Conservation (phyloP, 2,329 filamentous ascomycete species). For the Emmonsiellopsis sp. region DNA sequence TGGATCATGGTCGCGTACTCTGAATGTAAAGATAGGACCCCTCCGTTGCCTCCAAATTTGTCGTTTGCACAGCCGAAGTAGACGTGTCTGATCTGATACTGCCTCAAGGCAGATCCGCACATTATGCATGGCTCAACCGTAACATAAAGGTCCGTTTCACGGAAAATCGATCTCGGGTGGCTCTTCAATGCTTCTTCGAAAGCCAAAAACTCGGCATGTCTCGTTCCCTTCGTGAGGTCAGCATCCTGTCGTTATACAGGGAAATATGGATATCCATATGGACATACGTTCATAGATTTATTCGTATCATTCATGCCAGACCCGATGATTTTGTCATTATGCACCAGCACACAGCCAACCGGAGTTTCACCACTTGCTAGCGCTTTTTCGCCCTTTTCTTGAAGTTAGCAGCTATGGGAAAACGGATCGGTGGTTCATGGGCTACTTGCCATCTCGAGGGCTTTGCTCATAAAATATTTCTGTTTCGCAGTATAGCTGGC, state of each 20-base stretch:
- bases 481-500: slow-evolving; percentile 25
- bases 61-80: slow-evolving; percentile 96
- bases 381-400: slow-evolving; percentile 66
- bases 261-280: not conserved
- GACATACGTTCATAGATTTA: slow-evolving; percentile 58
- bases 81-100: slow-evolving; percentile 78
- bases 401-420: not conserved
- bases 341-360: slow-evolving; percentile 89
- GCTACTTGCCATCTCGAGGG: slow-evolving; percentile 65
- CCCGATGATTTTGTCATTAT: slow-evolving; percentile 69
- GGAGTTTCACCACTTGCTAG: slow-evolving; percentile 84
- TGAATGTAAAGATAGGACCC: slow-evolving; percentile 80
- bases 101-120: slow-evolving; percentile 87
- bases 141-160: slow-evolving; percentile 76
- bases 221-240: slow-evolving; percentile 56
- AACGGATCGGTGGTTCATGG: not conserved
- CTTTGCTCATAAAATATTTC: slow-evolving; percentile 69
- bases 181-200: slow-evolving; percentile 56
- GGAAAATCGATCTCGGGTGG: slow-evolving; percentile 60
- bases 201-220: slow-evolving; percentile 92
- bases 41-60: slow-evolving; percentile 91
- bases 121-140: slow-evolving; percentile 98
- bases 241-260: not conserved
- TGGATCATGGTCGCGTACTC: slow-evolving; percentile 37
- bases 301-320: slow-evolving; percentile 97